Evolutionary conservation across 2,329 filamentous ascomycete species (phyloP), one percentile per base, ranked within the genome.

Genomic region (Aspergillus sp.): DNA sequence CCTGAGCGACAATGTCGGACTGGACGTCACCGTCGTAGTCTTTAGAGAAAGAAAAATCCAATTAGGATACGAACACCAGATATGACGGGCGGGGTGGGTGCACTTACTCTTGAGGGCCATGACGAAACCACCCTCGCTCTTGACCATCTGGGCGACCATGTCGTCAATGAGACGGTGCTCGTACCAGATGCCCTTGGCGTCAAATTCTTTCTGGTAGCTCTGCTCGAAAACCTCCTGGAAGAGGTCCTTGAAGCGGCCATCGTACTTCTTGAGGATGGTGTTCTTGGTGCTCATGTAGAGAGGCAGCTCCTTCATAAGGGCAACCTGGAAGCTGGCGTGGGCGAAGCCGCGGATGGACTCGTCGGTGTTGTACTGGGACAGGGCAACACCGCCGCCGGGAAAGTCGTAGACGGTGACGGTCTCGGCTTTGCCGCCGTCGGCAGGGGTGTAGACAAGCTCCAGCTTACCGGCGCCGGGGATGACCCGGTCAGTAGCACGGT

Each of bases 221-320:
- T 78, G 79, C 54, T 97, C 88, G 73, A 91, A 98, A 62, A 97
- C 82, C 65, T 94, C 86, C 79, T 98, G 87, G 82, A 98, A 98
- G 70, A 97, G 94, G 66, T 98, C 93, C 83, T 97, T 97, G 82
- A 98, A 98, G 61, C 87, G 82, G 45, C 93, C 93, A 66, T 98
- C 93, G 74, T 98, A 98, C 72, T 90, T 91, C 80, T 98, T 98
- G 59, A 98, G 77, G 61, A 98, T 98, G 59, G 93, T 98, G 80
- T 97, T 97, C 85, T 98, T 98, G 73, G 93, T 98, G 80, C 88
- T 95, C 91, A 97, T 94, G 78, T 97, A 98, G 63, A 98, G 78
- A n/a, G 93, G 93, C 57, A 94, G 76, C 54, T 77, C 77, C 80
- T 95, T 93, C 70, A 81, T 77, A 41, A 97, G 74, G 32, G 93